Evolutionary conservation across 495 filamentous ascomycete species (phyloP).

Genomic region (Corynascus novoguineensis): DNA sequence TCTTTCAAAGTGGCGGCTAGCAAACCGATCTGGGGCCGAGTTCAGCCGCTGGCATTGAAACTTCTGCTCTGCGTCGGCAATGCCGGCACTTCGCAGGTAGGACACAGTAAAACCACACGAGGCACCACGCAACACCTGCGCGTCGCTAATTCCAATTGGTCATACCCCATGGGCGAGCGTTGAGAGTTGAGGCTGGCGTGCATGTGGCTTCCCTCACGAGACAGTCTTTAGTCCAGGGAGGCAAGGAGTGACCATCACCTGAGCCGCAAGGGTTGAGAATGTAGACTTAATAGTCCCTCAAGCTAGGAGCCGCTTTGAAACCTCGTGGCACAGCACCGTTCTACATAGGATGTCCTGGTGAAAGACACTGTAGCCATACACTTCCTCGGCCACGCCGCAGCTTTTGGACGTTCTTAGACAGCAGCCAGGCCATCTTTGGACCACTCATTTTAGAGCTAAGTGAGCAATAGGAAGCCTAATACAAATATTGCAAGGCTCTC

Average conservation of each 20-base stretch:
- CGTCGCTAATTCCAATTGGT: neutral
- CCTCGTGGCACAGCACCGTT: constrained; percentile 2
- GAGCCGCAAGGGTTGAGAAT: neutral
- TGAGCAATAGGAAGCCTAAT: neutral
- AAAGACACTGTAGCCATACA: neutral
- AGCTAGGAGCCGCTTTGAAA: neutral
- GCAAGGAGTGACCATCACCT: neutral
- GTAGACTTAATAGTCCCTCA: neutral
- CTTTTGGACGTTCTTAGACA: neutral
- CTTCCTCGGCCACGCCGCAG: neutral
- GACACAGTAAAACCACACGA: neutral
- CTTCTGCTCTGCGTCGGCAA: neutral
- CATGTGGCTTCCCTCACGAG: neutral
- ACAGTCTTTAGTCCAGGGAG: neutral
- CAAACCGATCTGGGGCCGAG: neutral
- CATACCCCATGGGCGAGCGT: neutral
- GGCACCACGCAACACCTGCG: neutral
- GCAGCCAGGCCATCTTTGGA: neutral
- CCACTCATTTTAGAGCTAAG: neutral
- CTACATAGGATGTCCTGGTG: neutral
- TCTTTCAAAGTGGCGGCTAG: neutral
- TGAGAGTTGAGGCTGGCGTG: neutral
- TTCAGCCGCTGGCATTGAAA: neutral
- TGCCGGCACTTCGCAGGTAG: neutral
- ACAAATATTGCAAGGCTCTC: neutral